A percentile compares a stretch with the other conserved stretches of the same genome.
Conservation (phyloP, 139 green algal species). For the Nannochloris sp. region DNA sequence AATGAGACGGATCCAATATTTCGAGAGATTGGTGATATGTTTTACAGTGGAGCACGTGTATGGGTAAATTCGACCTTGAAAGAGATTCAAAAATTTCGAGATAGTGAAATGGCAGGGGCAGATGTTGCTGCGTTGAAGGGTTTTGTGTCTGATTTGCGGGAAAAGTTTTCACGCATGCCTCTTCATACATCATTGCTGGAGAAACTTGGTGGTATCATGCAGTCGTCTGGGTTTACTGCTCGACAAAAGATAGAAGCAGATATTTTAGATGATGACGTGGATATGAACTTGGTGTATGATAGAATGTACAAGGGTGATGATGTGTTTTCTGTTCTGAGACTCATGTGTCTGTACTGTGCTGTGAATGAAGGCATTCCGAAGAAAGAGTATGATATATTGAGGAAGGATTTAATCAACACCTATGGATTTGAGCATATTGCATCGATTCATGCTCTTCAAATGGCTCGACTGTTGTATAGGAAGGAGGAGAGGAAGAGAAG, state of each 20-base stretch:
- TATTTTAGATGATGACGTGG: constrained; percentile 24
- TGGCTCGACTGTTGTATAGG: constrained; percentile 14
- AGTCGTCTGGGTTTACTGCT: constrained; percentile 15
- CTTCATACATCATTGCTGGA: constrained; percentile 29
- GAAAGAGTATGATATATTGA: constrained; percentile 57
- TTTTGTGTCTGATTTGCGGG: constrained; percentile 27
- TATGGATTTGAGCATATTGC: constrained; percentile 84
- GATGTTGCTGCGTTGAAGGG: constrained; percentile 24
- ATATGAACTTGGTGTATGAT: constrained; percentile 36
- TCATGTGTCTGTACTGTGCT: constrained; percentile 65
- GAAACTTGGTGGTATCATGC: constrained; percentile 13
- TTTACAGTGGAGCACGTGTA: constrained; percentile 18
- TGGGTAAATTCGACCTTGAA: constrained; percentile 32
- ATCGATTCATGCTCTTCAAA: constrained; percentile 39
- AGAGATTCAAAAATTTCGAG: constrained; percentile 31
- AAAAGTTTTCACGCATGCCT: constrained; percentile 30
- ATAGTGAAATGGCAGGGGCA: constrained; percentile 23
- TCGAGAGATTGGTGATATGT: constrained; percentile 45
- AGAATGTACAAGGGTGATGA: constrained; percentile 53
- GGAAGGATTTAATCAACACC: constrained; percentile 62
- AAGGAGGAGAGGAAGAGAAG: constrained; percentile 7
- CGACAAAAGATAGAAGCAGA: constrained; percentile 24
- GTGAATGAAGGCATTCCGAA: constrained; percentile 63
- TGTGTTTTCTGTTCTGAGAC: constrained; percentile 61
- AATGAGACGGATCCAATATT: constrained; percentile 56